These are phyloP conservation scores for Hura crepitans DNA, from an alignment of 441 rosid genomes.

Conservation along the genomic window DNA sequence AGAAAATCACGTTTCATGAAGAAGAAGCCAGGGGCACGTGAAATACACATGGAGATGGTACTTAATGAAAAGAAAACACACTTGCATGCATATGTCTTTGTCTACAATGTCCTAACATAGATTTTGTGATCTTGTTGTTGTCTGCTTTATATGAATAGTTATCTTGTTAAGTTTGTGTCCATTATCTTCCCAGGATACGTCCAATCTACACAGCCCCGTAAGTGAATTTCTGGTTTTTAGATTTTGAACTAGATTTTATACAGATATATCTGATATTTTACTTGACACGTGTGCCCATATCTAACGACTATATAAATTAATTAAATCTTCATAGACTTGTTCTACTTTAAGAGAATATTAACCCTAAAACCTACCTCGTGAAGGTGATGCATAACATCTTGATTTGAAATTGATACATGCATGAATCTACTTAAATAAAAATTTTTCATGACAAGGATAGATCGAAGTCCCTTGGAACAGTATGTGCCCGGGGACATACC, in stretches of 20 bases:
- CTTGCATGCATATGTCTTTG: constrained; percentile 18
- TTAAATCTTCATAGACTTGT: no score
- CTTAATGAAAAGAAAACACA: constrained; percentile 24
- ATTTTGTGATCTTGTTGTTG: constrained; percentile 16
- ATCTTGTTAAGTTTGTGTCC: no score
- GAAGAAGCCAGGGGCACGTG: constrained; percentile 25
- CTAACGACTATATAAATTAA: neutral
- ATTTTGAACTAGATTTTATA: neutral
- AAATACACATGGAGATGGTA: constrained; percentile 23
- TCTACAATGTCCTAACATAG: constrained; percentile 3
- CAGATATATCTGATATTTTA: neutral
- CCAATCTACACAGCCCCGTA: no score
- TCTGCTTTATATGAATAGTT: neutral
- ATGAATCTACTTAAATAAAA: no score
- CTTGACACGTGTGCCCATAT: neutral
- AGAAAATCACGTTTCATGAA: constrained; percentile 15
- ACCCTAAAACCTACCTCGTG: no score
- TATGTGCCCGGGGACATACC: neutral
- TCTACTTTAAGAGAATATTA: no score
- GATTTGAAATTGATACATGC: no score
- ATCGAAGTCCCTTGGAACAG: no score
- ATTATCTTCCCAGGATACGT: no score
- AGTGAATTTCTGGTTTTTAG: no score
- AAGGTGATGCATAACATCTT: no score
- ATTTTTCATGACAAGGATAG: no score